Evolutionary conservation across 2,329 filamentous ascomycete species (phyloP).

Genomic region (Zymoseptoria brevis): DNA sequence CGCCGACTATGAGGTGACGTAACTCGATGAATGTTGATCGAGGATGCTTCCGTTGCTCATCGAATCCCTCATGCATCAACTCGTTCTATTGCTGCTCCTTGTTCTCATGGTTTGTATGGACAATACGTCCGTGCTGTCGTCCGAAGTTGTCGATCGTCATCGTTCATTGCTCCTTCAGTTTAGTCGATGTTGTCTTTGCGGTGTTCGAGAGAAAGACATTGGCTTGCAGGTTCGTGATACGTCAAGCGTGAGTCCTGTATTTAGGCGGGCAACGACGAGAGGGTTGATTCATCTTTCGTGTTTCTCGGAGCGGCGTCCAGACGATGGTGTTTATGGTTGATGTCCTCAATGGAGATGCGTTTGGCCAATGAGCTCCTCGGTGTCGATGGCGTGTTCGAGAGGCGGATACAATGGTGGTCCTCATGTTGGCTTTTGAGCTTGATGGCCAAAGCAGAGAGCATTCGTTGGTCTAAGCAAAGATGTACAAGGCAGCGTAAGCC

Average conservation of each 20-base stretch:
- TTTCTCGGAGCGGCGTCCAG: background rate
- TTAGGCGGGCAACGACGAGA: too few relatives aligned
- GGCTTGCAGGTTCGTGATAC: background rate
- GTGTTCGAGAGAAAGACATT: background rate
- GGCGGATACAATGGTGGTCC: background rate
- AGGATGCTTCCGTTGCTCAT: background rate
- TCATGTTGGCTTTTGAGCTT: background rate
- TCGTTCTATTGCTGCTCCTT: background rate
- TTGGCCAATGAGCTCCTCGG: background rate
- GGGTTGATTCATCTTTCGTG: too few relatives aligned
- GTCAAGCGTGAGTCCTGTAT: background rate
- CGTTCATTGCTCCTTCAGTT: too few relatives aligned
- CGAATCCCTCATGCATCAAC: background rate
- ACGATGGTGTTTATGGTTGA: background rate
- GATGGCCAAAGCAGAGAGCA: background rate
- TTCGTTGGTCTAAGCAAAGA: slow-evolving; percentile 7
- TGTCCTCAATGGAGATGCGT: background rate
- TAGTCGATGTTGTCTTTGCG: too few relatives aligned
- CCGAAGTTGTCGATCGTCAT: background rate
- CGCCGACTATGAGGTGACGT: too few relatives aligned
- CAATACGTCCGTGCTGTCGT: background rate
- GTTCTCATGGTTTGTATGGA: background rate
- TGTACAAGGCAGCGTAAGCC: slow-evolving; percentile 12
- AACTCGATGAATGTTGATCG: background rate
- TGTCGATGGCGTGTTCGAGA: background rate